Evolutionary conservation across 2,329 filamentous ascomycete genomes (phyloP), one percentile per base, ranked within the genome.

Genomic region (Ambrosiella beaveri): DNA sequence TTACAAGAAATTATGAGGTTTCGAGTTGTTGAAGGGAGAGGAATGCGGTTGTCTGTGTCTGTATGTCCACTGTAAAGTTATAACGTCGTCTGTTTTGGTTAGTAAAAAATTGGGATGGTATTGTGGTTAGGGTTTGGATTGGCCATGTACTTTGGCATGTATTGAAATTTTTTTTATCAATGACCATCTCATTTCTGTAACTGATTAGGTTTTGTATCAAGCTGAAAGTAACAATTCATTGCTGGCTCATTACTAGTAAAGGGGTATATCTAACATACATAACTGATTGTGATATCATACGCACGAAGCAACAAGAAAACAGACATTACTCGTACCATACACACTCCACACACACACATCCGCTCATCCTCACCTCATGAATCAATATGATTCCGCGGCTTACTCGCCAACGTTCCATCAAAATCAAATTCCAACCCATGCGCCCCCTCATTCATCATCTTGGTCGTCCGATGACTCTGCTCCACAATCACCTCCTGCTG

Each of bases 1-100:
- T 11, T 57, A 49, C 15, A 66, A 66, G 59, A 66, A 65, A 63
- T 68, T 57, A 62, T 15, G 49, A 13, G 8, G 35, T 51, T 37
- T 13, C 6, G 15, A 41, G 35, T 9, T 40, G 37, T 17, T 9
- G 39, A 41, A 54, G 52, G 27, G 35, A 15, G n/a, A 36, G 7
- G 35, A 37, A 15, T 15, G 44, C 54, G 27, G 47, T 44, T 58
- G 19, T 58, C 47, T 58, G 17, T 54, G 17, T 47, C 35, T 55
- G 50, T 55, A 58, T 55, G 35, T 51, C 37, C 19, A 40, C 12
- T 36, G 39, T 56, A 15, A 49, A 47, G 47, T 19, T 51, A 19
- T 51, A 51, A 47, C 6, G 19, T 47, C 36, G 17, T 37, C 2
- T 27, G 11, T 47, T 56, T 27, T n/a, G 15, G 51, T 27, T 27